These are phyloP conservation scores for Chytriomyces sp. DNA, from an alignment of 192 early-diverging fungal species.

Conservation along the genomic window DNA sequence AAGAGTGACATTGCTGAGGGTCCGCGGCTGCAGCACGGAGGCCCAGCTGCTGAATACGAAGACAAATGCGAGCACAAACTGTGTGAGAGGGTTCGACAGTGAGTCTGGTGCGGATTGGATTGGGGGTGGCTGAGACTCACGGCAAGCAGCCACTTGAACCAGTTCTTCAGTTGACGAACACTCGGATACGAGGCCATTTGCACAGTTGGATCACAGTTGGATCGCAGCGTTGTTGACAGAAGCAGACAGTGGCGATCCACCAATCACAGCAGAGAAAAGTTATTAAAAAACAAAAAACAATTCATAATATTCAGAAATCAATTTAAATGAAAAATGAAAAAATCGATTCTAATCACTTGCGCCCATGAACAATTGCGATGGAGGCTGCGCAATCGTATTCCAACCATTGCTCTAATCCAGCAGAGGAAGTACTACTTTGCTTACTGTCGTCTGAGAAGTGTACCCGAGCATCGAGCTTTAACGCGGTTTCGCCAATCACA, in stretches of 20 bases:
- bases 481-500: neutral
- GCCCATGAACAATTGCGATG: neutral
- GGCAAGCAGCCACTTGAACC: neutral
- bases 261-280: no score
- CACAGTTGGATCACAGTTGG: no score
- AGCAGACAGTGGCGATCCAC: no score
- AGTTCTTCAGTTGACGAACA: neutral
- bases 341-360: no score
- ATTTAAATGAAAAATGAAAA: no score
- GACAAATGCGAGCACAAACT: neutral
- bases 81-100: neutral
- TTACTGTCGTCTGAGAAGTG: no score
- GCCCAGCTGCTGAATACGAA: constrained; percentile 5
- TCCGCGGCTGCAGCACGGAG: neutral
- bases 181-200: no score
- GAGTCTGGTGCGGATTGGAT: neutral
- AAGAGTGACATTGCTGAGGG: neutral
- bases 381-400: neutral
- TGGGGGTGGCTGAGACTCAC: neutral
- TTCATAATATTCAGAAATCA: no score
- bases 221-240: no score
- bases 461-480: neutral
- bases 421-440: neutral
- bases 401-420: constrained; percentile 12
- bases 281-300: no score